These are phyloP conservation scores for Solanum chacoense DNA, from an alignment of 305 asterid genomes.

Conservation along the genomic window DNA sequence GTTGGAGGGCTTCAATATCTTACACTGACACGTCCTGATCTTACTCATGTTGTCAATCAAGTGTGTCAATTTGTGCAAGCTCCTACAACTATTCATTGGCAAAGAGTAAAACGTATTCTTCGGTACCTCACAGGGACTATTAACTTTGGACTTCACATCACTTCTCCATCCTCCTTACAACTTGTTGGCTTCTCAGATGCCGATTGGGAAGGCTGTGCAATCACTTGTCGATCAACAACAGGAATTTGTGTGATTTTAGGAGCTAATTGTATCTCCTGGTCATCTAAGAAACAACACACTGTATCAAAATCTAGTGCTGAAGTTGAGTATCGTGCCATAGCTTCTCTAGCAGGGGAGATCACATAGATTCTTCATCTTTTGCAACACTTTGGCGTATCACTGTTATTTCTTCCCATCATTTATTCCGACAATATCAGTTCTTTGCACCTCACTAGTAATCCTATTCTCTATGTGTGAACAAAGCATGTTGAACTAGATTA, in stretches of 20 bases:
- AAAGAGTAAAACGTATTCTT: background rate
- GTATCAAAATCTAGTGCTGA: background rate
- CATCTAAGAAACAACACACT: background rate
- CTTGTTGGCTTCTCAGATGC: background rate
- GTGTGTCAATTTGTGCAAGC: background rate
- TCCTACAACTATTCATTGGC: background rate
- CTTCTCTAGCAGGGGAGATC: background rate
- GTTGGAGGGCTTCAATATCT: background rate
- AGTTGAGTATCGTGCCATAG: background rate
- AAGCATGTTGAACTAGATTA: background rate
- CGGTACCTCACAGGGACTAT: background rate
- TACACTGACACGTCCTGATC: background rate
- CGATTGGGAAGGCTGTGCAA: background rate
- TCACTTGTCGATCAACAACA: background rate
- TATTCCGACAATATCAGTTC: background rate
- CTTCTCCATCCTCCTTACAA: background rate
- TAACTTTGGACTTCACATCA: background rate
- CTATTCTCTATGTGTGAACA: background rate
- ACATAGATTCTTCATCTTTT: background rate
- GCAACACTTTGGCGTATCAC: background rate
- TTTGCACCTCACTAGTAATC: background rate
- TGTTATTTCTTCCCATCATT: background rate
- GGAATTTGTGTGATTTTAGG: background rate
- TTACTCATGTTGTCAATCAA: background rate
- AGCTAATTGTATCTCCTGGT: background rate